These are phyloP conservation scores for Golubevia sp. DNA, from an alignment of 1,284 basidiomycete genomes.

Conservation along the genomic window DNA sequence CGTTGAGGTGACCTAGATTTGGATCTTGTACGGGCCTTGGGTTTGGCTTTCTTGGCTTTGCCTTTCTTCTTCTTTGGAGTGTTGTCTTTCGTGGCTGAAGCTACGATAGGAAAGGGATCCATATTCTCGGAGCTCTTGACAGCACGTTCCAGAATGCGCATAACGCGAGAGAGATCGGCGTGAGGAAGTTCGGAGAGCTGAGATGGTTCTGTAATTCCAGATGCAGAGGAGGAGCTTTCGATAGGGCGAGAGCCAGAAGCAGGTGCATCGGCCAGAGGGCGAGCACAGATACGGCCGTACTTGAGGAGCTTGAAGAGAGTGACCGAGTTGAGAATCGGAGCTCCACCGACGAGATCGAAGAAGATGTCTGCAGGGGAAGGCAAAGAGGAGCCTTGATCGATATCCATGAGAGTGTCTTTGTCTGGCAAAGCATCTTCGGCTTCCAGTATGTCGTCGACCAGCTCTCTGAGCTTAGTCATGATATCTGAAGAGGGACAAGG, in stretches of 20 bases:
- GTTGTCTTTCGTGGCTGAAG: conserved; percentile 7
- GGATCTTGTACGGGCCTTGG: not conserved
- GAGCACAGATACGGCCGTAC: not conserved
- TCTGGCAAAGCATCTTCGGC: conserved; percentile 79
- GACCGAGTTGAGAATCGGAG: conserved; percentile 14
- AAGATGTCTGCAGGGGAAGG: conserved; percentile 68
- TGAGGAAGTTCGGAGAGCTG: conserved; percentile 15
- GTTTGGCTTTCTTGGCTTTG: not conserved
- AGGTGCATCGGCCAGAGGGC: conserved; percentile 5
- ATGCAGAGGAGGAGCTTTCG: not conserved
- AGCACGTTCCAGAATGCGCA: conserved; percentile 33
- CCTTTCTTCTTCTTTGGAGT: conserved; percentile 12
- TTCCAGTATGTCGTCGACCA: conserved; percentile 84
- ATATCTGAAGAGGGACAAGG: conserved; percentile 65
- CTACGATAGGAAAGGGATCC: conserved; percentile 24
- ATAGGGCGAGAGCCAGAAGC: conserved; percentile 2
- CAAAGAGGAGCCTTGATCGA: conserved; percentile 69
- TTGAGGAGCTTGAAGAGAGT: conserved; percentile 26
- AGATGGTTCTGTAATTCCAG: not conserved
- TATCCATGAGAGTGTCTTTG: conserved; percentile 68
- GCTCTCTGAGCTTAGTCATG: conserved; percentile 72
- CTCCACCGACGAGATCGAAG: conserved; percentile 25
- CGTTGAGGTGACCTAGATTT: not conserved
- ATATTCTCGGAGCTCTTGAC: conserved; percentile 19
- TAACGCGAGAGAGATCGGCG: conserved; percentile 16